A percentile compares a stretch with the other conserved stretches of the same genome.
Conservation (phyloP, 2,329 filamentous ascomycete genomes). For the Aspergillus bombycis region DNA sequence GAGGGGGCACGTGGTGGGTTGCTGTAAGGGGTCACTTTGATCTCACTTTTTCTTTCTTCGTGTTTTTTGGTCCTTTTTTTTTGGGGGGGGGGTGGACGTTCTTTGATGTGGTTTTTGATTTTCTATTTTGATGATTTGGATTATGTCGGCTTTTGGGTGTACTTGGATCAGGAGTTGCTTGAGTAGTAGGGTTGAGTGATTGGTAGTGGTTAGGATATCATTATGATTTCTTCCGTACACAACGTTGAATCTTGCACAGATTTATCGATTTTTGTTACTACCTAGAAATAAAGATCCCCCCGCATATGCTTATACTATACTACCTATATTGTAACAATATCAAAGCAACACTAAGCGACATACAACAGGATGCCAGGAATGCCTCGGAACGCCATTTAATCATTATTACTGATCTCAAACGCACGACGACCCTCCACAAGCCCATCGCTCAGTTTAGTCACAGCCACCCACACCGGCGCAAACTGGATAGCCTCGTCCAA, state of each 20-base stretch:
- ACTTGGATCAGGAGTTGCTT: no score
- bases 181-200: no score
- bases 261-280: neutral
- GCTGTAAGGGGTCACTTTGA: neutral
- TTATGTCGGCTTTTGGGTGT: no score
- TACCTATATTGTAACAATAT: neutral
- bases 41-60: neutral
- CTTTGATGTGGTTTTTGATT: neutral
- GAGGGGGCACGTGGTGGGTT: neutral
- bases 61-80: neutral
- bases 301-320: neutral
- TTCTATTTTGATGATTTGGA: neutral
- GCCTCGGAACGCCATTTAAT: neutral
- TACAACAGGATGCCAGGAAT: neutral
- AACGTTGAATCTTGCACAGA: neutral
- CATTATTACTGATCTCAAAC: constrained; percentile 54
- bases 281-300: neutral
- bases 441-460: constrained; percentile 75
- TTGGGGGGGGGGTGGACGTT: no score
- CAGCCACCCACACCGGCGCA: constrained; percentile 76
- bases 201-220: neutral
- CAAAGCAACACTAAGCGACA: neutral
- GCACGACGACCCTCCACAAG: constrained; percentile 78
- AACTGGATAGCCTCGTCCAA: constrained; percentile 78
- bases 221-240: neutral